Conservation (phyloP, 331 rosid species). For the Malus hybrid region DNA sequence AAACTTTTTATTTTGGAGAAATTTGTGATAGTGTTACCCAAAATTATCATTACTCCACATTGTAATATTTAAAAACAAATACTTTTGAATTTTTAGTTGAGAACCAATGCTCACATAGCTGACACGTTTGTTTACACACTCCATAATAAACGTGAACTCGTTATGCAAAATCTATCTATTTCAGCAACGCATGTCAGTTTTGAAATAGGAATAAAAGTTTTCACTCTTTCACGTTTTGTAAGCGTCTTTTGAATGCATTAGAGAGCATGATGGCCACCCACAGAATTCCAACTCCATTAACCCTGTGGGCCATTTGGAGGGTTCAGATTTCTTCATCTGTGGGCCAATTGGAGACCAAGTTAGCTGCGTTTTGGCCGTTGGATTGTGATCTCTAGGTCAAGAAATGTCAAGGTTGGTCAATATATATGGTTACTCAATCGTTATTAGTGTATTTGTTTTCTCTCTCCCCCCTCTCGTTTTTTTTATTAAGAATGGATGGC, state of each 20-base stretch:
- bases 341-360: conserved; percentile 23
- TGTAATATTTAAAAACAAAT: no score
- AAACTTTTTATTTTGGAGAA: no score
- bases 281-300: conserved; percentile 15
- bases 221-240: background rate
- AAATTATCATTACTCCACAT: no score
- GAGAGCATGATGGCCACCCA: conserved; percentile 28
- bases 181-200: no score
- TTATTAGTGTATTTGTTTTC: background rate
- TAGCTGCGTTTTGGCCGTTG: conserved; percentile 17
- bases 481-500: conserved; percentile 13
- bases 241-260: conserved; percentile 1
- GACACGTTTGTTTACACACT: no score
- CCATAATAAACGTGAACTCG: no score
- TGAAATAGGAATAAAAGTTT: no score
- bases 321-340: conserved; percentile 18
- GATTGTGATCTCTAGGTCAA: conserved; percentile 38
- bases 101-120: no score
- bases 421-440: background rate
- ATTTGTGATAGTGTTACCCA: no score
- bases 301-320: conserved; percentile 23
- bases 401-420: conserved; percentile 38
- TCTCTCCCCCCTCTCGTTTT: background rate
- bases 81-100: no score
- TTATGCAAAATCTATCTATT: no score